These are phyloP conservation scores for Ascochyta lentis DNA, from an alignment of 2,329 filamentous ascomycete genomes.

Conservation along the genomic window DNA sequence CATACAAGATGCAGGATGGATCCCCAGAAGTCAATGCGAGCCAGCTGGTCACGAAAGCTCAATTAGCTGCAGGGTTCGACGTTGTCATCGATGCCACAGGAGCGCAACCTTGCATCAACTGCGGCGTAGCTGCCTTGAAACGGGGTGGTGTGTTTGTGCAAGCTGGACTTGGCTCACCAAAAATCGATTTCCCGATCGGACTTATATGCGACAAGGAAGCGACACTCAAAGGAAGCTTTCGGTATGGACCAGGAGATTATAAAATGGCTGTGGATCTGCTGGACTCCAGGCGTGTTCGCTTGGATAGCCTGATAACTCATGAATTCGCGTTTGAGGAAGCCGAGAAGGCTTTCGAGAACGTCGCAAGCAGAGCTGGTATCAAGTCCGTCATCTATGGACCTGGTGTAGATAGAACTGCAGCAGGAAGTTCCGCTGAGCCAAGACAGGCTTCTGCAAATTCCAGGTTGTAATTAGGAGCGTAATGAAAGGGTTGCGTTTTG, in stretches of 20 bases:
- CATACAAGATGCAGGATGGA: conserved; percentile 16
- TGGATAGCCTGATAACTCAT: conserved; percentile 26
- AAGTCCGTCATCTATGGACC: conserved; percentile 34
- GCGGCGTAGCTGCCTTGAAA: conserved; percentile 22
- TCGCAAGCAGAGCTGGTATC: conserved; percentile 24
- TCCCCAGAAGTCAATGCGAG: conserved; percentile 16
- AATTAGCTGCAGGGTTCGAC: conserved; percentile 16
- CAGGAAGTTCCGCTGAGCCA: neutral
- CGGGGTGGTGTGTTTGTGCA: conserved; percentile 31
- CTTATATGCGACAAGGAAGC: conserved; percentile 37
- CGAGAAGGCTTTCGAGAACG: conserved; percentile 25
- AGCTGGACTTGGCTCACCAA: conserved; percentile 28
- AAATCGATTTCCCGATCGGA: conserved; percentile 29
- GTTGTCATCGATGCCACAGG: conserved; percentile 36
- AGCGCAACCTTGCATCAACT: conserved; percentile 29
- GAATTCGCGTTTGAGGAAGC: conserved; percentile 23
- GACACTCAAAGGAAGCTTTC: conserved; percentile 34
- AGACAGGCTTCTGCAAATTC: neutral
- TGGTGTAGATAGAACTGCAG: conserved; percentile 9
- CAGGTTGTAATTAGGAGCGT: neutral
- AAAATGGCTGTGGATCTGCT: conserved; percentile 26
- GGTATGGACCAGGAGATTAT: conserved; percentile 40
- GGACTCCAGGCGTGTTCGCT: conserved; percentile 13
- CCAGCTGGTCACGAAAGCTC: neutral
- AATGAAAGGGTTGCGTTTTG: too few relatives aligned